These are phyloP conservation scores for Rachicladosporium sp. DNA, from an alignment of 2,329 filamentous ascomycete species.

Conservation along the genomic window DNA sequence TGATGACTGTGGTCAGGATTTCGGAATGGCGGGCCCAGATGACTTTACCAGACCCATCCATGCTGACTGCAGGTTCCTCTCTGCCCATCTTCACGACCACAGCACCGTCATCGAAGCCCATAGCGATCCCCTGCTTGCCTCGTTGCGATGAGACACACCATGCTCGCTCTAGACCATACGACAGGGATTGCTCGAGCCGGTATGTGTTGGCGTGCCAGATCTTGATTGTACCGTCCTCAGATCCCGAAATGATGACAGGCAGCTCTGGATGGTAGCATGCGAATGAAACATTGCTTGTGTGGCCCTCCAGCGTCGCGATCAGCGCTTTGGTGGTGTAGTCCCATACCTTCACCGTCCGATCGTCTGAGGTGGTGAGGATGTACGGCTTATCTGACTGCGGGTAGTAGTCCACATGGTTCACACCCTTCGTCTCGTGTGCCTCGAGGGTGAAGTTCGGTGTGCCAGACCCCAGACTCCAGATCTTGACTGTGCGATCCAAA, in stretches of 20 bases:
- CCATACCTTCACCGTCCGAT: constrained; percentile 95
- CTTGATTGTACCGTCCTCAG: constrained; percentile 92
- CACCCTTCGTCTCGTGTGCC: constrained; percentile 91
- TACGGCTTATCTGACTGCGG: constrained; percentile 63
- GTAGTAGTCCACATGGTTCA: constrained; percentile 92
- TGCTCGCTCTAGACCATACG: constrained; percentile 87
- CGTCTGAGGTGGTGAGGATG: constrained; percentile 90
- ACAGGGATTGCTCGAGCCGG: constrained; percentile 86
- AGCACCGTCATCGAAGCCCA: constrained; percentile 94
- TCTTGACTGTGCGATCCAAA: constrained; percentile 92
- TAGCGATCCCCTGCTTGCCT: constrained; percentile 84
- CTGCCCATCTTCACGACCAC: constrained; percentile 96
- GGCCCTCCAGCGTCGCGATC: constrained; percentile 90
- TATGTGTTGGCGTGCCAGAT: constrained; percentile 99
- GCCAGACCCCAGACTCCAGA: constrained; percentile 87
- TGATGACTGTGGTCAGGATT: constrained; percentile 88
- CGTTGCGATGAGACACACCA: constrained; percentile 97
- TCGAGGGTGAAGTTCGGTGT: constrained; percentile 94
- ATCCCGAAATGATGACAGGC: constrained; percentile 93
- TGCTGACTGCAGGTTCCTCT: constrained; percentile 93
- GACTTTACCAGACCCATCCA: constrained; percentile 91
- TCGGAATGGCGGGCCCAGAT: constrained; percentile 95
- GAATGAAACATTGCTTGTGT: constrained; percentile 96
- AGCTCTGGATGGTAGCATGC: constrained; percentile 96
- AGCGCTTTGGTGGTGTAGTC: constrained; percentile 97